Conservation (phyloP, 1,284 basidiomycete species). For the Cystobasidium pallidum region DNA sequence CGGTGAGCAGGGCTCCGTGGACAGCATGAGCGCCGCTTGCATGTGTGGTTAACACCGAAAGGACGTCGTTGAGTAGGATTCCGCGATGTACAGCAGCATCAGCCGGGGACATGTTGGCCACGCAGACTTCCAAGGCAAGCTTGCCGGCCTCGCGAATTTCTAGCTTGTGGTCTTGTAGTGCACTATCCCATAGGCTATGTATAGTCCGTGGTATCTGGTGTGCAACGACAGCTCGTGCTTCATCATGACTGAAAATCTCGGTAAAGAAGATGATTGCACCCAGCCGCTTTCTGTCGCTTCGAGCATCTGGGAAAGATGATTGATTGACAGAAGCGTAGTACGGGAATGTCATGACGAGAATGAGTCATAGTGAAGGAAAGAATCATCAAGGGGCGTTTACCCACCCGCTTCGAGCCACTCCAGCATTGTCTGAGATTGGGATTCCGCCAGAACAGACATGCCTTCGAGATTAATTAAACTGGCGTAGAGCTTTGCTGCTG, state of each 20-base stretch:
- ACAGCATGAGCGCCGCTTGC: not conserved
- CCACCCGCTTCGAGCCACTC: slow-evolving; percentile 38
- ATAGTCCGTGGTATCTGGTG: slow-evolving; percentile 23
- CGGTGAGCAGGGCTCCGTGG: slow-evolving; percentile 21
- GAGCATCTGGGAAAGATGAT: slow-evolving; percentile 26
- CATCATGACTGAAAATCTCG: slow-evolving; percentile 7
- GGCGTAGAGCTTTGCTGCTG: slow-evolving; percentile 24
- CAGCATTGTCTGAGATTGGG: slow-evolving; percentile 25
- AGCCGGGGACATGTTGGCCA: slow-evolving; percentile 4
- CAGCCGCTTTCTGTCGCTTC: slow-evolving; percentile 35
- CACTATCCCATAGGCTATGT: slow-evolving; percentile 37
- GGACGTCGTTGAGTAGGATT: slow-evolving; percentile 19
- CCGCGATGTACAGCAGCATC: slow-evolving; percentile 7
- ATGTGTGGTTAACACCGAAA: not conserved
- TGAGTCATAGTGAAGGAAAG: not conserved
- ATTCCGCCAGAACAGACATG: slow-evolving; percentile 18
- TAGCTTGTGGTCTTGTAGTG: slow-evolving; percentile 17
- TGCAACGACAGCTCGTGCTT: not conserved
- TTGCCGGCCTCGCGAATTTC: slow-evolving; percentile 33
- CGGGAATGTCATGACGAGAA: not conserved
- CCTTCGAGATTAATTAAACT: slow-evolving; percentile 21
- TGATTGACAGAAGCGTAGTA: too few species aligned
- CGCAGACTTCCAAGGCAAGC: slow-evolving; percentile 28
- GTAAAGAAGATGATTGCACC: slow-evolving; percentile 34
- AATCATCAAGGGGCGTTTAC: not conserved